Base-by-base conservation (phyloP, 2,329 filamentous ascomycete genomes). In the Aureobasidium sp. region DNA sequence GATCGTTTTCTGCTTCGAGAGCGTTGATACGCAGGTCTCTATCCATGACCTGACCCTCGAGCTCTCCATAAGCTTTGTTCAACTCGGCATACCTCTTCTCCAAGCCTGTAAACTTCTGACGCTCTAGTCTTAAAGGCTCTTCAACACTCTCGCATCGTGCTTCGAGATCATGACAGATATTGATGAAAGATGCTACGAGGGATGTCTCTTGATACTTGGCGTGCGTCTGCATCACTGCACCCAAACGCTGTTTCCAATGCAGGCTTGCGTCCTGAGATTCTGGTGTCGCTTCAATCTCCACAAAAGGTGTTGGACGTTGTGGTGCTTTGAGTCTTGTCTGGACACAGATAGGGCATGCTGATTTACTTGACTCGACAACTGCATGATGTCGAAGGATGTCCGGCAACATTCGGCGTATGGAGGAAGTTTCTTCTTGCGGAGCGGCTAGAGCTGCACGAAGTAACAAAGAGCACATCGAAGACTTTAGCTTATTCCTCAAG, bases 131-230 rank as follows among this genome's bases (percentile, higher is more conserved):
- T 15, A 90, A 76, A 8, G 88, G 88, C 56, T 79, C 79, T 74
- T 90, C 88, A 2, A 85, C 79, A 38, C 81, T 81, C 40, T 84
- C 80, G 71, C 88, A 90, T 10, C 88, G 82, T 13, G 75, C 76
- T 69, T 90, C 88, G 1, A 90, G 77, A 65, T 88, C 86, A 31
- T 81, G 79, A 70, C 87, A 89, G 16, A 86, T 82, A 40, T 85
- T 80, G 20, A 82, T 79, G 20, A 90, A 82, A 25, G 83, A 79
- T 13, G 79, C 77, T 33, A 86, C 73, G 11, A 89, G 75, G 2
- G 74, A 76, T n/a, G 84, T 78, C 10, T 84, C 77, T 38, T 84
- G 82, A 33, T 78, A 75, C 18, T 75, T 76, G 18, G 82, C 78
- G 69, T 79, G 78, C 29, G 76, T 72, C 36, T 78, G 73, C n/a